Percentiles rank a stretch among this genome's conserved stretches.
Conservation (phyloP, 495 filamentous ascomycete species). For the Usnea hakonensis region DNA sequence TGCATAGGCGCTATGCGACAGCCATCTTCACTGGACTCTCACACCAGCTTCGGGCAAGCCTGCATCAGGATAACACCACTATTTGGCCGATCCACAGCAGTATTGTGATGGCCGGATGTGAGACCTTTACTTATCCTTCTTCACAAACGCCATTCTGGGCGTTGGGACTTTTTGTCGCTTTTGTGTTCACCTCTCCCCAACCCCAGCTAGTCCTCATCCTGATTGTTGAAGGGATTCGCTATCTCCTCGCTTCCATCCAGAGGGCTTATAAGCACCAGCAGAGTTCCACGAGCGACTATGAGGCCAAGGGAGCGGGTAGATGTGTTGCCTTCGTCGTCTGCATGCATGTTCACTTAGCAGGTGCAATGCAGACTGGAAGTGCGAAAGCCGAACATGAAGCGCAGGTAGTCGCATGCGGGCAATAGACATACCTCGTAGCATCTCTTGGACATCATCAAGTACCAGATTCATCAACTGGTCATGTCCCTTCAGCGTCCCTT, state of each 20-base stretch:
- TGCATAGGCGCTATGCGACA: conserved; percentile 2
- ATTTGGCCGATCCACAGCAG: background rate
- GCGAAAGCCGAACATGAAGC: conserved; percentile 5
- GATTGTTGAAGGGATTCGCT: conserved; percentile 79
- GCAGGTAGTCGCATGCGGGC: conserved; percentile 7
- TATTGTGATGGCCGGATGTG: background rate
- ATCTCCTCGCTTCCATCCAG: conserved; percentile 94
- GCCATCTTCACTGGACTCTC: background rate
- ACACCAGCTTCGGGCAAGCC: background rate
- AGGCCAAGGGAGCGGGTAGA: conserved; percentile 77
- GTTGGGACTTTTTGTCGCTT: background rate
- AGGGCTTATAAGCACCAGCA: conserved; percentile 86
- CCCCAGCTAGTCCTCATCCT: conserved; percentile 41
- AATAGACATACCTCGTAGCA: conserved; percentile 60
- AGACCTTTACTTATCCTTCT: background rate
- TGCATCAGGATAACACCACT: background rate
- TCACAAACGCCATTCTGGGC: background rate
- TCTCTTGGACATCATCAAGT: conserved; percentile 86
- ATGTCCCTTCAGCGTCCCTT: conserved; percentile 83
- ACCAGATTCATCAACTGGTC: conserved; percentile 98
- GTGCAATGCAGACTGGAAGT: background rate
- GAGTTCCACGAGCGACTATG: conserved; percentile 84
- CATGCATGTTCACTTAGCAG: background rate
- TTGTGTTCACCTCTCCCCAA: background rate
- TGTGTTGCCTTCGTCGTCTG: conserved; percentile 89